A percentile compares a stretch with the other conserved stretches of the same genome.
phyloP scores from a whole-genome alignment of 768 basidiomycete genomes.

The Amanita molliuscula region DNA sequence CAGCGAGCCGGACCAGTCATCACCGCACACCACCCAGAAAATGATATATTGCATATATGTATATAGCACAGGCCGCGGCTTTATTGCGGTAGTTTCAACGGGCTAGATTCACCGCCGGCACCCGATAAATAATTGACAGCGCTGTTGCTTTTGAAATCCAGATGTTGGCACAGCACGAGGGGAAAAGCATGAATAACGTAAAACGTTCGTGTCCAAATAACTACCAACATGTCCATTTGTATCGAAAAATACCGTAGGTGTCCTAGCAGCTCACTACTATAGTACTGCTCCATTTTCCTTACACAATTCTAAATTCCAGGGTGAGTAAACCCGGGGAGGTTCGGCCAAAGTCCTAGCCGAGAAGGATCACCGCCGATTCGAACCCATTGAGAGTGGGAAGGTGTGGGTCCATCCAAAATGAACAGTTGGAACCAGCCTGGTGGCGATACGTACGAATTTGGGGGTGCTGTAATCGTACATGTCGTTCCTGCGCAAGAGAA shows the following conservation, averaged over 20 bases:
- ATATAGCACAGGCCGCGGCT: too few species aligned
- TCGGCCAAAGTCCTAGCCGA: constrained; percentile 63
- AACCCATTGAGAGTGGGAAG: constrained; percentile 65
- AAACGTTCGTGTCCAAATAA: too few species aligned
- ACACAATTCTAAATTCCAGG: constrained; percentile 38
- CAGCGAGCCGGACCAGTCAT: neutral
- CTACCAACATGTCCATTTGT: too few species aligned
- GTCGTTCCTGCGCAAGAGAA: constrained; percentile 60
- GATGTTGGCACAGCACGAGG: too few species aligned
- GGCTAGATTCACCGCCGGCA: too few species aligned
- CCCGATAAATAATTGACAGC: too few species aligned
- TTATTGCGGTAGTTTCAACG: too few species aligned
- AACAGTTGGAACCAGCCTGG: constrained; percentile 75
- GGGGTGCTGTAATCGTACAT: constrained; percentile 73
- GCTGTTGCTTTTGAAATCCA: too few species aligned
- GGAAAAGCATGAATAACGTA: too few species aligned
- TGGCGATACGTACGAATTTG: constrained; percentile 54
- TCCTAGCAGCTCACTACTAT: neutral
- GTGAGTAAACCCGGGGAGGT: constrained; percentile 52
- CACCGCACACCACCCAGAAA: neutral
- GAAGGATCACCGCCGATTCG: constrained; percentile 74
- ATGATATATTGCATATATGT: neutral
- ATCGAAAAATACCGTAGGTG: too few species aligned
- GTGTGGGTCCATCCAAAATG: constrained; percentile 69
- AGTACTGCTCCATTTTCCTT: neutral